Evolutionary conservation across 306 rosid species (phyloP), one percentile per base, ranked within the genome.

Genomic region (Glycine soja): DNA sequence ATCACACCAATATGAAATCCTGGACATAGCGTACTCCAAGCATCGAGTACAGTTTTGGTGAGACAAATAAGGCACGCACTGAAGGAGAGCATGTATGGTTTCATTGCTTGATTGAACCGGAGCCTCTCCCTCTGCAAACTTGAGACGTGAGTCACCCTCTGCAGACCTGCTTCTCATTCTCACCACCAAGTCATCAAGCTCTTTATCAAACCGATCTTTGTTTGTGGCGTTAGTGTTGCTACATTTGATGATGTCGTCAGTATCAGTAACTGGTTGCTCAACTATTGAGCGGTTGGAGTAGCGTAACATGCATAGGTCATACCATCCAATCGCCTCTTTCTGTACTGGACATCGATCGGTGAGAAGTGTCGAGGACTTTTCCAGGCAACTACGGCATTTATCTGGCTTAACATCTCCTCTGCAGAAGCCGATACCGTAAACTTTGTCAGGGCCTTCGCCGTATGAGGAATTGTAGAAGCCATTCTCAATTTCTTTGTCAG

Each of bases 11-110:
- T 0, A 0, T 4, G 32, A 16, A 4, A 85, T 52, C 0, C 5
- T 0, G 0, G 2, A 6, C 5, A 73, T 3, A 1, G 67, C 63
- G 0, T 0, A 0, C 5, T 1, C 7, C 42, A 87, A 63, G 74
- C 92, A 87, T 3, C 1, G 2, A 19, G 0, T 16, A 52, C 92
- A 89, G 1, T 71, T 48, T 10, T 0, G 3, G 10, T 14, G 0
- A 0, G 86, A 51, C 67, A 89, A 62, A 75, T 89, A 86, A 3
- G 87, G 88, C 1, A 78, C 54, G 58, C 92, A 87, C 81, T 85
- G 88, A 2, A 18, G 63, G 14, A 70, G 71, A 45, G 75, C 90
- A 10, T 18, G 45, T 57, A 78, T 8, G 2, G 24, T 54, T 3
- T 18, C 15, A 10, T 7, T 14, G 10, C 10, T 12, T 0, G 66